Evolutionary conservation across 2,329 filamentous ascomycete species (phyloP).

Genomic region (Pestalotiopsis sp.): DNA sequence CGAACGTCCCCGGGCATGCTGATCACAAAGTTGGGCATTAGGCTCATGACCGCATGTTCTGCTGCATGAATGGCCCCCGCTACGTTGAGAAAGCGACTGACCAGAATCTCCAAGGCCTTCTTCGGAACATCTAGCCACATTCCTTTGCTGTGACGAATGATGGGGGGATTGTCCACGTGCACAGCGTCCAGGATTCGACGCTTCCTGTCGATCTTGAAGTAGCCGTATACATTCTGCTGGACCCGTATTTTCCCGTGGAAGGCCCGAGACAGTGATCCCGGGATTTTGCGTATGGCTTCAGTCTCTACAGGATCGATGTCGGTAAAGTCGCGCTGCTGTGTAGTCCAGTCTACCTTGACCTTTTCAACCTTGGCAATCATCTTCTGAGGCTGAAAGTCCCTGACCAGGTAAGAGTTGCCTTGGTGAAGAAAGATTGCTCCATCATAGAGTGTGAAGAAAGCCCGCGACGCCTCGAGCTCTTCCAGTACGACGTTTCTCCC

Average conservation of each 20-base stretch:
- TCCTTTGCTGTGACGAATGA: conserved; percentile 81
- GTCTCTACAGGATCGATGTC: conserved; percentile 94
- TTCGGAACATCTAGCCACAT: conserved; percentile 95
- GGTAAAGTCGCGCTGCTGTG: conserved; percentile 88
- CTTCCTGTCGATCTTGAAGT: conserved; percentile 93
- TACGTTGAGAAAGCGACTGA: conserved; percentile 72
- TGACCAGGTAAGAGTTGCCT: conserved; percentile 88
- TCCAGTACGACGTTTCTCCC: conserved; percentile 84
- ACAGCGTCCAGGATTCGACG: conserved; percentile 88
- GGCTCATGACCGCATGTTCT: conserved; percentile 83
- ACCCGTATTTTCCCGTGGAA: conserved; percentile 89
- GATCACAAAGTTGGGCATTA: conserved; percentile 90
- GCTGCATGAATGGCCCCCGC: conserved; percentile 93
- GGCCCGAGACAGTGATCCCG: conserved; percentile 65
- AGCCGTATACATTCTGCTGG: conserved; percentile 87
- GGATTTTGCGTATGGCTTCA: conserved; percentile 78
- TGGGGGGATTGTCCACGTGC: conserved; percentile 89
- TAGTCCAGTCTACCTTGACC: conserved; percentile 94
- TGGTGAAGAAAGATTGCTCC: conserved; percentile 97
- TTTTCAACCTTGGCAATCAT: conserved; percentile 85
- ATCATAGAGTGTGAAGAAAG: conserved; percentile 94
- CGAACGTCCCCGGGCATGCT: conserved; percentile 88
- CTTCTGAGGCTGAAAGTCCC: conserved; percentile 80
- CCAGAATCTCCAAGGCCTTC: conserved; percentile 76
- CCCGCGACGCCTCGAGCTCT: conserved; percentile 93